These are phyloP conservation scores for Ramaria sp. DNA, from an alignment of 768 basidiomycete genomes.

Conservation along the genomic window DNA sequence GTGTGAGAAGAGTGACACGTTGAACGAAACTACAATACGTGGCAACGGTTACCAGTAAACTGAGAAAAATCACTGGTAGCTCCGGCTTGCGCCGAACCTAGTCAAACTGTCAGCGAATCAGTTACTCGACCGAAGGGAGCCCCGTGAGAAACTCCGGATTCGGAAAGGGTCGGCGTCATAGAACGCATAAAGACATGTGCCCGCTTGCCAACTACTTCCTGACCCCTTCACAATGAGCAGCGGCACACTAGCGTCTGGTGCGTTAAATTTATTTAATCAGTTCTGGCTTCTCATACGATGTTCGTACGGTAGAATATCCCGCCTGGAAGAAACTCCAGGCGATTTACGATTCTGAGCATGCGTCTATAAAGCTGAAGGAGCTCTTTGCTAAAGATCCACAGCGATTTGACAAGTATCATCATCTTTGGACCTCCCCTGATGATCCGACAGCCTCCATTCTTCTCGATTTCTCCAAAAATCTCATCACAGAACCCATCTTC, in stretches of 20 bases:
- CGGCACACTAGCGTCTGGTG: constrained; percentile 51
- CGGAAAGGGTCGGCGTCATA: background rate
- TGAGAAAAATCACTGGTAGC: too few relatives aligned
- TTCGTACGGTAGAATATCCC: constrained; percentile 53
- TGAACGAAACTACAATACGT: too few relatives aligned
- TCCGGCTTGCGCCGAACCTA: too few relatives aligned
- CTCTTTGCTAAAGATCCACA: constrained; percentile 84
- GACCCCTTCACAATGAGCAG: constrained; percentile 17
- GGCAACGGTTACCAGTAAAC: too few relatives aligned
- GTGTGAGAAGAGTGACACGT: too few relatives aligned
- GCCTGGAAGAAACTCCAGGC: constrained; percentile 87
- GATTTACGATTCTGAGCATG: constrained; percentile 62
- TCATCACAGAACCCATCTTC: constrained; percentile 81
- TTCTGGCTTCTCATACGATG: background rate
- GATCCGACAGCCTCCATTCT: constrained; percentile 72
- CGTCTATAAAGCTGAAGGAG: constrained; percentile 76
- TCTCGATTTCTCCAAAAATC: constrained; percentile 94
- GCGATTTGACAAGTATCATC: constrained; percentile 81
- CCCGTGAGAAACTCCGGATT: background rate
- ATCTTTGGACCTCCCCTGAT: constrained; percentile 54
- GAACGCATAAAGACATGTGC: background rate
- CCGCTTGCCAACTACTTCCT: background rate
- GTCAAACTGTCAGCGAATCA: too few relatives aligned
- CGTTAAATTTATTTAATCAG: constrained; percentile 18
- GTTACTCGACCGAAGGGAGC: background rate